A percentile compares a stretch with the other conserved stretches of the same genome.
These are phyloP conservation scores for Gossypium sturtianum DNA, from an alignment of 345 rosid species.

Conservation along the genomic window DNA sequence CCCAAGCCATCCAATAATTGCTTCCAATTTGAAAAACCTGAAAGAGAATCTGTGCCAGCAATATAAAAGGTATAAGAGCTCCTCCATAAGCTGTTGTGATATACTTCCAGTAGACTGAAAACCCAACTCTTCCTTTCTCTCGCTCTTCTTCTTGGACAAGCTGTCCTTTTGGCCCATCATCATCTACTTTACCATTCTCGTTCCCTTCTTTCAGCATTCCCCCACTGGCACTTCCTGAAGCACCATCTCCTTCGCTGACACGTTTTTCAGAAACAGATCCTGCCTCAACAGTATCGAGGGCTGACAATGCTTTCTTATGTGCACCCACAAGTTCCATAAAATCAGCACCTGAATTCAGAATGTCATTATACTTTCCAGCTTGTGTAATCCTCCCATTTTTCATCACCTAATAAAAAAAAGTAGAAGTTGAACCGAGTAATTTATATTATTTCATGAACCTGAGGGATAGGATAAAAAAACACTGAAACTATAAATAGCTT, in stretches of 20 bases:
- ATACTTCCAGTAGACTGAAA: slow-evolving; percentile 56
- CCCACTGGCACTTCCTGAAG: slow-evolving; percentile 15
- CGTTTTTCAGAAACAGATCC: slow-evolving; percentile 25
- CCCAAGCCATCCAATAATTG: slow-evolving; percentile 90
- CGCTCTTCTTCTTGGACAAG: slow-evolving; percentile 79
- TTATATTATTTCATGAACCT: neutral
- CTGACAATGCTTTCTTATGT: slow-evolving; percentile 51
- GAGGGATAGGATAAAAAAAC: neutral
- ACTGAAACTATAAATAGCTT: slow-evolving; percentile 18
- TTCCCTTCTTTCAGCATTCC: slow-evolving; percentile 20
- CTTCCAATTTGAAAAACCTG: slow-evolving; percentile 69
- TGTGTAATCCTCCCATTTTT: slow-evolving; percentile 67
- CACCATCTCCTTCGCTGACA: slow-evolving; percentile 18
- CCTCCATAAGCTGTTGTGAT: slow-evolving; percentile 69
- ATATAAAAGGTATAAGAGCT: slow-evolving; percentile 61
- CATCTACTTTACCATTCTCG: slow-evolving; percentile 31
- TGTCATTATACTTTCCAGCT: slow-evolving; percentile 65
- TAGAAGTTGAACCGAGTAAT: neutral
- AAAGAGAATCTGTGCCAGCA: slow-evolving; percentile 50
- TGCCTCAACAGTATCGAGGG: slow-evolving; percentile 36
- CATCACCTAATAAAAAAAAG: slow-evolving; percentile 54
- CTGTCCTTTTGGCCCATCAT: slow-evolving; percentile 43
- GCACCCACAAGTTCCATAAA: slow-evolving; percentile 75
- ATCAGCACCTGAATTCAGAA: slow-evolving; percentile 55
- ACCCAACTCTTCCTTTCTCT: slow-evolving; percentile 67